These are phyloP conservation scores for Chaetomium cochliodes DNA, from an alignment of 495 filamentous ascomycete species.

Conservation along the genomic window DNA sequence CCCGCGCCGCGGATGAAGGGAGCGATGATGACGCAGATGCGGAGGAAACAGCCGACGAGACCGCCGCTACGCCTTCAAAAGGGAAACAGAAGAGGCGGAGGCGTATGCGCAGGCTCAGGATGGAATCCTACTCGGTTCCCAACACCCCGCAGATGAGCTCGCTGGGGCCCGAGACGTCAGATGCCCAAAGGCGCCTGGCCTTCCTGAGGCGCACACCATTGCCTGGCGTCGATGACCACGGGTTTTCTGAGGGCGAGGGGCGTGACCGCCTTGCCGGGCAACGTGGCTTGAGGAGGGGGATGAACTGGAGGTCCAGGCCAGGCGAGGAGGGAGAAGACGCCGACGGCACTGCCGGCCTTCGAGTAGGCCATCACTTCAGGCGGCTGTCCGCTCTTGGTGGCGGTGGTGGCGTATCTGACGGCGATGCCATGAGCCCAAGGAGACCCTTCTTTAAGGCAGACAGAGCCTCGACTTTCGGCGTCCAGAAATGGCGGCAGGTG, in stretches of 20 bases:
- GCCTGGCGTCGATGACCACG: slow-evolving; percentile 64
- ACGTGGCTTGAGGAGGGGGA: slow-evolving; percentile 54
- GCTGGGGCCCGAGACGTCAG: slow-evolving; percentile 34
- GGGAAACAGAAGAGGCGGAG: slow-evolving; percentile 53
- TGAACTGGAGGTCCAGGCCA: slow-evolving; percentile 46
- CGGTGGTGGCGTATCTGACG: slow-evolving; percentile 45
- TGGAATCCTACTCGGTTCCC: slow-evolving; percentile 47
- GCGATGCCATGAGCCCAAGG: slow-evolving; percentile 49
- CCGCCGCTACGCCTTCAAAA: slow-evolving; percentile 46
- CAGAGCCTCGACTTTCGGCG: slow-evolving; percentile 72
- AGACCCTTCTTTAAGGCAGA: slow-evolving; percentile 58
- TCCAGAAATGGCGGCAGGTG: slow-evolving; percentile 80
- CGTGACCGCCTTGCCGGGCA: slow-evolving; percentile 63
- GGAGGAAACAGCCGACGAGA: slow-evolving; percentile 65
- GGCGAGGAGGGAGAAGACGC: slow-evolving; percentile 40
- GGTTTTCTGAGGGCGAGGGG: slow-evolving; percentile 86
- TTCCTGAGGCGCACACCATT: slow-evolving; percentile 69
- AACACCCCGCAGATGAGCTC: slow-evolving; percentile 37
- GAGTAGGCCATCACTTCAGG: slow-evolving; percentile 70
- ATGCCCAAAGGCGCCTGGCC: slow-evolving; percentile 37
- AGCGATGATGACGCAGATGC: slow-evolving; percentile 73
- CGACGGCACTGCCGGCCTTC: slow-evolving; percentile 52
- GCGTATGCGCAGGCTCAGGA: slow-evolving; percentile 51
- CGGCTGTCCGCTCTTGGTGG: slow-evolving; percentile 68
- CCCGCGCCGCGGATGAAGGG: slow-evolving; percentile 59